These are phyloP conservation scores for Phyllosticta ampelicida DNA, from an alignment of 2,329 filamentous ascomycete species.

Conservation along the genomic window DNA sequence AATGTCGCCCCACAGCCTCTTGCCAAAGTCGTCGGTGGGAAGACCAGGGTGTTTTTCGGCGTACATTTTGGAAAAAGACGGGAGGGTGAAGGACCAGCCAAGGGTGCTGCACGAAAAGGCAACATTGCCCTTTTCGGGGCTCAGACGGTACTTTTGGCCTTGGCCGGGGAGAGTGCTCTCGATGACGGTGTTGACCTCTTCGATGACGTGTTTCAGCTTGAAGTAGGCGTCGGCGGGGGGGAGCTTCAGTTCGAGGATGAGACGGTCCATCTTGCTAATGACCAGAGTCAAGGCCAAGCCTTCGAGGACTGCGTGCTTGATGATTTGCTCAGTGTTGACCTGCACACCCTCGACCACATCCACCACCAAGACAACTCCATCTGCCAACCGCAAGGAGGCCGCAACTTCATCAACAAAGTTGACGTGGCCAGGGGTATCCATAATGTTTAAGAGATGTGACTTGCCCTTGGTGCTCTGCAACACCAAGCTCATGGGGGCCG, in stretches of 20 bases:
- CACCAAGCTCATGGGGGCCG: constrained; percentile 87
- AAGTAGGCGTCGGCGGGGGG: constrained; percentile 96
- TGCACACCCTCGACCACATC: constrained; percentile 99
- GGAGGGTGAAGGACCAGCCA: constrained; percentile 93
- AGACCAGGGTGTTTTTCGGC: constrained; percentile 68
- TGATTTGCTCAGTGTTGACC: constrained; percentile 91
- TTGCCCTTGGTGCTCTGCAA: constrained; percentile 83
- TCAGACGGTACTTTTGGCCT: constrained; percentile 70
- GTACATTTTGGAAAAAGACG: constrained; percentile 95
- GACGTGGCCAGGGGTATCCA: constrained; percentile 95
- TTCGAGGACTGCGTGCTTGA: constrained; percentile 87
- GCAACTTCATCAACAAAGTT: constrained; percentile 98
- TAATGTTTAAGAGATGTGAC: constrained; percentile 86
- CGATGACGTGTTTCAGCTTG: constrained; percentile 97
- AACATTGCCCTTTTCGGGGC: constrained; percentile 97
- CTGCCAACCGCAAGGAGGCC: constrained; percentile 71
- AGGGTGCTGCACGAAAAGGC: constrained; percentile 87
- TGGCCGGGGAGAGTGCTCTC: constrained; percentile 74
- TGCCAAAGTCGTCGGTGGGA: constrained; percentile 65
- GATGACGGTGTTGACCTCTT: constrained; percentile 94
- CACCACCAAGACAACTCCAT: constrained; percentile 86
- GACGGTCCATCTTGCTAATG: constrained; percentile 93
- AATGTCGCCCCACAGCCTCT: constrained; percentile 87
- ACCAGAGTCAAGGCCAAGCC: constrained; percentile 81
- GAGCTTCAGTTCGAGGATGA: constrained; percentile 88